These are phyloP conservation scores for Trypanosoma boissoni DNA, from an alignment of 208 protist species.

Conservation along the genomic window DNA sequence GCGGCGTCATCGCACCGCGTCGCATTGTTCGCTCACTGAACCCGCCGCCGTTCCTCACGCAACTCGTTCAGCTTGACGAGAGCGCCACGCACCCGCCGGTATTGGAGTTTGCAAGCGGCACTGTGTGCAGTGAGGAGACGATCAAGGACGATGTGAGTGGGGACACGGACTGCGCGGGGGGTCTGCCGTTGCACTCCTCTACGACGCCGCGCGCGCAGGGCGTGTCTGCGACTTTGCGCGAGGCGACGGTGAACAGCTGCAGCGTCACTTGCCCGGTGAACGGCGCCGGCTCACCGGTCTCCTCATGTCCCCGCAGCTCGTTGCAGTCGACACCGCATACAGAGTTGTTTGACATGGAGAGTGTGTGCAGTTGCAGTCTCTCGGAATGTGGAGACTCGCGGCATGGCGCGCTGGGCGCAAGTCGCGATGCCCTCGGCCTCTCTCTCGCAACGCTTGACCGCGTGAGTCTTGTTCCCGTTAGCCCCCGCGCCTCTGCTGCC, in stretches of 20 bases:
- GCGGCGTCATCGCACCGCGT: constrained; percentile 31
- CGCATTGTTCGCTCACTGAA: constrained; percentile 61
- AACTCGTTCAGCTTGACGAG: constrained; percentile 64
- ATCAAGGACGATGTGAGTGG: constrained; percentile 57
- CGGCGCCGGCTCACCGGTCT: not conserved
- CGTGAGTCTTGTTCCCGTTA: constrained; percentile 3
- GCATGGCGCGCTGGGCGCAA: constrained; percentile 1
- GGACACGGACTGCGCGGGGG: constrained; percentile 38
- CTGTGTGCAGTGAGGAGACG: constrained; percentile 47
- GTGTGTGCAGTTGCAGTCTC: constrained; percentile 71
- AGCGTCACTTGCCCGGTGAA: not conserved
- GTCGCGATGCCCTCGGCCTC: not conserved
- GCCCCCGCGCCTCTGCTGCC: constrained; percentile 13
- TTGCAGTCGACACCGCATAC: constrained; percentile 3
- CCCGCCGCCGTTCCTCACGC: constrained; percentile 32
- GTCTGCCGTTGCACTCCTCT: no score
- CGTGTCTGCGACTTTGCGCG: no score
- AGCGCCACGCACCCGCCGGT: constrained; percentile 20
- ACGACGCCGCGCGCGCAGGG: constrained; percentile 14
- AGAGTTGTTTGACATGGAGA: constrained; percentile 32
- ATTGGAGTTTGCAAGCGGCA: constrained; percentile 29
- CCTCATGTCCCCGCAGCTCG: constrained; percentile 36
- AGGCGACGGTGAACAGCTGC: constrained; percentile 7
- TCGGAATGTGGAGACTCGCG: constrained; percentile 34
- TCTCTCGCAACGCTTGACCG: not conserved